Percentiles rank a stretch among this genome's conserved stretches.
phyloP scores from a whole-genome alignment of 2,329 filamentous ascomycete species.

The Diaporthe sp. region DNA sequence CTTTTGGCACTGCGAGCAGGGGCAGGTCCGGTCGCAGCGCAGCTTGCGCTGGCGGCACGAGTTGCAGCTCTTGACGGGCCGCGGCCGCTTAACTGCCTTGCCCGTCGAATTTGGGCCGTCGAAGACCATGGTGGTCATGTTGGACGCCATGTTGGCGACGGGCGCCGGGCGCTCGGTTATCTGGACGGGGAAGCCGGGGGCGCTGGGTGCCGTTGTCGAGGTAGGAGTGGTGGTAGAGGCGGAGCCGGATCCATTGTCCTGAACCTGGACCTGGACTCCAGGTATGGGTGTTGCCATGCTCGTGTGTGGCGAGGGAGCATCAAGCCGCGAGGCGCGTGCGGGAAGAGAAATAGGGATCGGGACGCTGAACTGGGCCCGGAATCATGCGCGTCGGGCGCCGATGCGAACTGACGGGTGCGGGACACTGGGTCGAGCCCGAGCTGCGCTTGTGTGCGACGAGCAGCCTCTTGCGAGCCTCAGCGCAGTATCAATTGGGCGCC shows the following conservation, averaged over 20 bases:
- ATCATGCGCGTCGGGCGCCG: conserved; percentile 29
- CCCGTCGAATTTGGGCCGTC: conserved; percentile 38
- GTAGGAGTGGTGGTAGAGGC: conserved; percentile 35
- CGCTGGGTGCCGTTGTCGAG: conserved; percentile 22
- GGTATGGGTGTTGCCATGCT: conserved; percentile 39
- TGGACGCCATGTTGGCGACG: conserved; percentile 40
- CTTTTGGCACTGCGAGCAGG: conserved; percentile 71
- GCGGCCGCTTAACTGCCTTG: conserved; percentile 64
- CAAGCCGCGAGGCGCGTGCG: conserved; percentile 21
- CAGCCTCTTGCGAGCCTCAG: not conserved
- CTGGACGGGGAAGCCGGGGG: conserved; percentile 31
- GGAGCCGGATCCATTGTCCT: conserved; percentile 38
- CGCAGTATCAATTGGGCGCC: conserved; percentile 13
- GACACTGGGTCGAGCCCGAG: conserved; percentile 16
- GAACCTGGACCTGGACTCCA: conserved; percentile 36
- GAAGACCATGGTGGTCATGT: conserved; percentile 43
- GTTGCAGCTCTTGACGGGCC: conserved; percentile 69
- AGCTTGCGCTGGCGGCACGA: conserved; percentile 71
- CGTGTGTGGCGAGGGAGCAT: conserved; percentile 34
- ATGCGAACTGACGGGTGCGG: conserved; percentile 10
- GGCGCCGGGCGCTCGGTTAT: conserved; percentile 35
- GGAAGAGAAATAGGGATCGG: not conserved
- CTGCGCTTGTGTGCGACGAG: not conserved
- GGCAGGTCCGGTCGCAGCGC: conserved; percentile 68
- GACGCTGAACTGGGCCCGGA: conserved; percentile 11